phyloP scores from a whole-genome alignment of 805 yeast species.

The Torulaspora quercuum region DNA sequence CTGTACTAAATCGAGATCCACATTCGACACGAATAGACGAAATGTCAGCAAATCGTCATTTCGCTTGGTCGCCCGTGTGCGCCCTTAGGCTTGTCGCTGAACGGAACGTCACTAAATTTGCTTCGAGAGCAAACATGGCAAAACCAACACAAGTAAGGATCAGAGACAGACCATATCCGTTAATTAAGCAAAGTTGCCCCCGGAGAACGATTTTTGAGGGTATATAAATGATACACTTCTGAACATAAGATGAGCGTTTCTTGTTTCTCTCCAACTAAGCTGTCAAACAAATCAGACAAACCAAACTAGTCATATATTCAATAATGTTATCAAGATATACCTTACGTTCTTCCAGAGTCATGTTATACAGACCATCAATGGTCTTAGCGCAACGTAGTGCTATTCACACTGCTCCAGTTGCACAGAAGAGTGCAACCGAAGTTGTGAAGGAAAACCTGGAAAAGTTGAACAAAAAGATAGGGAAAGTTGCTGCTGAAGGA shows the following conservation, averaged over 20 bases:
- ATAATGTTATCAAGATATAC: slow-evolving; percentile 13
- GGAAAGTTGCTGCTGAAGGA: slow-evolving; percentile 27
- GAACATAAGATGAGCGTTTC: background rate
- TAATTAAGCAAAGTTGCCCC: too few species aligned
- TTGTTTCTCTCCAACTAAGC: background rate
- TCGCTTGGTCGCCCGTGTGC: too few species aligned
- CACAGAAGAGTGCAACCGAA: slow-evolving; percentile 12
- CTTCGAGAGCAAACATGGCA: slow-evolving; percentile 5
- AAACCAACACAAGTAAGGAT: slow-evolving; percentile 2
- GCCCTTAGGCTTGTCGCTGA: too few species aligned
- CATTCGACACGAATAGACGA: too few species aligned
- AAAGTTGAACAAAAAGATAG: slow-evolving; percentile 27
- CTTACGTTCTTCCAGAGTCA: slow-evolving; percentile 5
- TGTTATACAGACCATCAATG: slow-evolving; percentile 14
- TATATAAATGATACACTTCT: too few species aligned
- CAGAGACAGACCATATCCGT: too few species aligned
- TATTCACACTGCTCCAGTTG: slow-evolving; percentile 8
- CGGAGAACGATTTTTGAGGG: too few species aligned
- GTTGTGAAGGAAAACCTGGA: slow-evolving; percentile 23
- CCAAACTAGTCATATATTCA: background rate
- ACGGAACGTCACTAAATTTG: too few species aligned
- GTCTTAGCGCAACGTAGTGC: slow-evolving; percentile 10
- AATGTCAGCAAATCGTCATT: too few species aligned
- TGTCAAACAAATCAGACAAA: background rate
- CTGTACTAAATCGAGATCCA: too few species aligned